A percentile compares a stretch with the other conserved stretches of the same genome.
Conservation (phyloP, 768 basidiomycete species). For the Tricholoma flavovirens region DNA sequence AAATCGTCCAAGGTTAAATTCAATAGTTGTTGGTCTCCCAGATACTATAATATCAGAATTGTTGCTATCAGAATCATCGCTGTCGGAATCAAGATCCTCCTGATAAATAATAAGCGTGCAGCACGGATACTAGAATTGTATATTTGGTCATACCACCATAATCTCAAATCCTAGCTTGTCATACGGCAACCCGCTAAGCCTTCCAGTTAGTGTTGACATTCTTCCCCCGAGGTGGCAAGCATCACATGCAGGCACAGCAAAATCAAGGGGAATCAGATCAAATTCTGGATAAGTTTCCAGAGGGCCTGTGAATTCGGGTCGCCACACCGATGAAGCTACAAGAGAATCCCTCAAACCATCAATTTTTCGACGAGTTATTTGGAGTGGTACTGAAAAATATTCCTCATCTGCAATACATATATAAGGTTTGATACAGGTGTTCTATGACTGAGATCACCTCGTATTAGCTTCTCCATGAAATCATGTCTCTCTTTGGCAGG, state of each 20-base stretch:
- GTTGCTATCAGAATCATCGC: constrained; percentile 7
- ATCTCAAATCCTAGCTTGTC: constrained; percentile 59
- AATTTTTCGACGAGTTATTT: constrained; percentile 63
- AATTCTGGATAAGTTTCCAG: constrained; percentile 68
- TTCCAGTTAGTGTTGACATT: constrained; percentile 56
- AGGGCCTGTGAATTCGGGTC: constrained; percentile 55
- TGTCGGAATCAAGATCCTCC: constrained; percentile 9
- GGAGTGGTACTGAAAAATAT: constrained; percentile 71
- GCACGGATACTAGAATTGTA: background rate
- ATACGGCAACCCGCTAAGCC: constrained; percentile 65
- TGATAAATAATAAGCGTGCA: constrained; percentile 3
- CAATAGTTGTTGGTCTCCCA: constrained; percentile 17
- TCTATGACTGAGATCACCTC: constrained; percentile 31
- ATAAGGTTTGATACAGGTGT: background rate
- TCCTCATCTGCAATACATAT: constrained; percentile 39
- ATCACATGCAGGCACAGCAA: constrained; percentile 64
- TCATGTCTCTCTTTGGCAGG: constrained; percentile 42
- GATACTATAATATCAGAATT: constrained; percentile 16
- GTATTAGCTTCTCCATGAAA: constrained; percentile 50
- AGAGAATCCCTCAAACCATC: constrained; percentile 65
- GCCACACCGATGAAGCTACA: constrained; percentile 84
- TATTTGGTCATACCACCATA: constrained; percentile 13
- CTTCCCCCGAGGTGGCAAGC: constrained; percentile 76
- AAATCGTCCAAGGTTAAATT: constrained; percentile 72
- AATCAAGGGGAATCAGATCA: constrained; percentile 44